These are phyloP conservation scores for Tephrocybe sp. DNA, from an alignment of 768 basidiomycete species.

Conservation along the genomic window DNA sequence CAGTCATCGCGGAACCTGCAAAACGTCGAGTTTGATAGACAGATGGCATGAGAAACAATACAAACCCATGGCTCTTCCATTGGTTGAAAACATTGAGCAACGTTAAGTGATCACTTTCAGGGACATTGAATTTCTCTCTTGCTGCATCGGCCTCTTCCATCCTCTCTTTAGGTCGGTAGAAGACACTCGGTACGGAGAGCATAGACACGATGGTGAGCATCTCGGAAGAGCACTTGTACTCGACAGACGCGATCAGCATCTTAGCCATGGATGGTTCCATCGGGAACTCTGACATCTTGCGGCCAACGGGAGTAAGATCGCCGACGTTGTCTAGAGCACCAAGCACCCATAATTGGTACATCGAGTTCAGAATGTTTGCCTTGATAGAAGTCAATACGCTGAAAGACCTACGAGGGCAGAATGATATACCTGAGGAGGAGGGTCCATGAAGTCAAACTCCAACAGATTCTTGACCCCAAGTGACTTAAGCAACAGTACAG, in stretches of 20 bases:
- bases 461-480: constrained; percentile 95
- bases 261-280: constrained; percentile 99
- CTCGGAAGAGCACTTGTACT: constrained; percentile 89
- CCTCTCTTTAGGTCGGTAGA: constrained; percentile 95
- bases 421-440: constrained; percentile 86
- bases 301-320: constrained; percentile 88
- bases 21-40: constrained; percentile 1
- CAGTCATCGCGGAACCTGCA: constrained; percentile 91
- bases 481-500: constrained; percentile 91
- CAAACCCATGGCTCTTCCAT: constrained; percentile 95
- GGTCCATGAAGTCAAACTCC: constrained; percentile 99
- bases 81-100: constrained; percentile 95
- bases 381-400: constrained; percentile 25
- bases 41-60: constrained; percentile 10
- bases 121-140: constrained; percentile 97
- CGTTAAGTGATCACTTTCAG: constrained; percentile 96
- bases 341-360: constrained; percentile 99
- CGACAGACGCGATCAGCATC: constrained; percentile 96
- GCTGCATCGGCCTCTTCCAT: constrained; percentile 98
- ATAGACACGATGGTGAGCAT: constrained; percentile 99
- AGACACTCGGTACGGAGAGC: constrained; percentile 97
- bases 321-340: constrained; percentile 97
- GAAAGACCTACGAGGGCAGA: neutral
- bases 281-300: constrained; percentile 99
- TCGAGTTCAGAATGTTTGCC: constrained; percentile 97